phyloP scores from a whole-genome alignment of 2,329 filamentous ascomycete species.

The Parastagonospora nodorum region DNA sequence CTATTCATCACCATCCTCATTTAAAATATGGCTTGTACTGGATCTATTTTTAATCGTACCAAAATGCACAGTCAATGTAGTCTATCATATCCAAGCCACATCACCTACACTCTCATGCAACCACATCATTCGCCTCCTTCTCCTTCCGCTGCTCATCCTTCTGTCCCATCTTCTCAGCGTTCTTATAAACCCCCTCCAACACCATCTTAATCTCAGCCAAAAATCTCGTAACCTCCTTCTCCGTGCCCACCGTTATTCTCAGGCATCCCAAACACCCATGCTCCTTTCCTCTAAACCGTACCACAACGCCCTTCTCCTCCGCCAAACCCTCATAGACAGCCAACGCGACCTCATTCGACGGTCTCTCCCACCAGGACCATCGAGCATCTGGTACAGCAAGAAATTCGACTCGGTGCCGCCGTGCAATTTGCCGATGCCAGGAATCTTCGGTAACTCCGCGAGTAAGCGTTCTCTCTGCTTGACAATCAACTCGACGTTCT shows the following conservation, averaged over 20 bases:
- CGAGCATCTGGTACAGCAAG: conserved; percentile 84
- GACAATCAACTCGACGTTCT: conserved; percentile 71
- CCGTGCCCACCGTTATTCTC: conserved; percentile 89
- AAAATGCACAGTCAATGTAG: too few relatives aligned
- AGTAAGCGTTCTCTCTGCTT: conserved; percentile 78
- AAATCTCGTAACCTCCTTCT: conserved; percentile 81
- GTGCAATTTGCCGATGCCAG: conserved; percentile 78
- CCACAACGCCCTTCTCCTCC: conserved; percentile 85
- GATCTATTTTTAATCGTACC: too few relatives aligned
- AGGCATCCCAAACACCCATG: conserved; percentile 86
- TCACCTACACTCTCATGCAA: conserved; percentile 43
- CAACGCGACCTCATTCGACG: conserved; percentile 78
- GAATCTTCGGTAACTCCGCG: conserved; percentile 71
- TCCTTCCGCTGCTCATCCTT: conserved; percentile 54
- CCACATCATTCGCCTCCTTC: conserved; percentile 54
- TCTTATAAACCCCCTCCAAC: conserved; percentile 55
- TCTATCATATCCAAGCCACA: too few relatives aligned
- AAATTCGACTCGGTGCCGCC: conserved; percentile 89
- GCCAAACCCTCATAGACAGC: conserved; percentile 84
- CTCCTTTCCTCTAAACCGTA: conserved; percentile 92
- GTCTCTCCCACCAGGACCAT: conserved; percentile 68
- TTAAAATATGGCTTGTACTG: too few relatives aligned
- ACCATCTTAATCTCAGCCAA: conserved; percentile 67
- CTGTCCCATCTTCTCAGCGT: conserved; percentile 34
- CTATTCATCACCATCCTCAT: too few relatives aligned